These are phyloP conservation scores for Teunomyces stri DNA, from an alignment of 805 yeast genomes.

Conservation along the genomic window DNA sequence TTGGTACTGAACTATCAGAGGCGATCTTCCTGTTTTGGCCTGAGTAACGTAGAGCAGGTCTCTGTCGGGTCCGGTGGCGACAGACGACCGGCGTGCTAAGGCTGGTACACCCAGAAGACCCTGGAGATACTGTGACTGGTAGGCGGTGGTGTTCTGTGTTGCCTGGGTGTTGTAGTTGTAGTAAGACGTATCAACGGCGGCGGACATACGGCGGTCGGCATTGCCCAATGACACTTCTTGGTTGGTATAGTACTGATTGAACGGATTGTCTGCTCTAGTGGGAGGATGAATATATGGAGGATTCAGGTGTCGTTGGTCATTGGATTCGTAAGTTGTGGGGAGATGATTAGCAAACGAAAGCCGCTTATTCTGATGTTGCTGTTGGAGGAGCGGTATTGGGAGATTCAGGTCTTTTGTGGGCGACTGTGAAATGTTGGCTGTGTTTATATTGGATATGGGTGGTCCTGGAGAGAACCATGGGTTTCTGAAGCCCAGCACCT, in stretches of 20 bases:
- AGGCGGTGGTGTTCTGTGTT: slow-evolving; percentile 2
- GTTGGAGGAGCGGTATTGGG: slow-evolving; percentile 25
- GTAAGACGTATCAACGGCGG: slow-evolving; percentile 32
- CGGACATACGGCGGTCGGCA: slow-evolving; percentile 36
- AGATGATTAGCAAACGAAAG: slow-evolving; percentile 44
- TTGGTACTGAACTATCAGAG: slow-evolving; percentile 32
- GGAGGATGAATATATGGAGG: slow-evolving; percentile 40
- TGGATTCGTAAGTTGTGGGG: slow-evolving; percentile 51
- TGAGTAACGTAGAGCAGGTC: slow-evolving; percentile 12
- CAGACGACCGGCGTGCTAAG: slow-evolving; percentile 10
- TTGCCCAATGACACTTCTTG: slow-evolving; percentile 33
- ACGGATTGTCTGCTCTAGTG: slow-evolving; percentile 44
- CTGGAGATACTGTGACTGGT: slow-evolving; percentile 10
- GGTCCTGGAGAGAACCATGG: slow-evolving; percentile 40
- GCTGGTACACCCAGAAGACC: slow-evolving; percentile 6
- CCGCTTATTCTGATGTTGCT: slow-evolving; percentile 20
- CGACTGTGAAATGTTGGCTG: slow-evolving; percentile 17
- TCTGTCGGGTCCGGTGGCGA: slow-evolving; percentile 5
- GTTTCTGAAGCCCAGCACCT: slow-evolving; percentile 37
- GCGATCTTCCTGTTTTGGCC: slow-evolving; percentile 23
- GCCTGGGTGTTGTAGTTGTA: slow-evolving; percentile 15
- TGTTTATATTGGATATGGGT: slow-evolving; percentile 8
- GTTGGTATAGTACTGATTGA: slow-evolving; percentile 39
- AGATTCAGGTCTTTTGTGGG: slow-evolving; percentile 25
- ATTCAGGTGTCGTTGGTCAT: slow-evolving; percentile 17